Evolutionary conservation across 768 basidiomycete genomes (phyloP).

Genomic region (Coprinopsis marcescibilis): DNA sequence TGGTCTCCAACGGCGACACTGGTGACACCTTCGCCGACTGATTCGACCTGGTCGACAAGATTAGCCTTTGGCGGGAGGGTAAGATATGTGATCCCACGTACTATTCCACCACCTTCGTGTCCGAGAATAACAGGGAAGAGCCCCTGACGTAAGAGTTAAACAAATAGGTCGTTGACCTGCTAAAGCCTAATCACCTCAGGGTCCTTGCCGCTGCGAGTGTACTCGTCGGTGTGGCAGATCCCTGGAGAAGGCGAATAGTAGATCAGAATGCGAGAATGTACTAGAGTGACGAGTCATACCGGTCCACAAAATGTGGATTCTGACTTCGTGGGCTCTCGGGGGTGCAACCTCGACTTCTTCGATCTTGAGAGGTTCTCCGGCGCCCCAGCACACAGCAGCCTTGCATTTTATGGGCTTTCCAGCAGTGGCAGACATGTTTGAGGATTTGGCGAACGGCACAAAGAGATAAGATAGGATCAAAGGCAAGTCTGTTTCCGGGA

Average conservation of each 20-base stretch:
- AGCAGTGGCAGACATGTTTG: constrained; percentile 62
- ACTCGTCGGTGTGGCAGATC: constrained; percentile 98
- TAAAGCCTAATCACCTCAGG: constrained; percentile 61
- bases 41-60: constrained; percentile 81
- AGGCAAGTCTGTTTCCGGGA: no score
- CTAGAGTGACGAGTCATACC: constrained; percentile 40
- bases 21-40: constrained; percentile 95
- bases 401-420: constrained; percentile 84
- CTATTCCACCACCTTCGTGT: constrained; percentile 91
- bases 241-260: constrained; percentile 32
- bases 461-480: no score
- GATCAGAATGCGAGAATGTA: constrained; percentile 3
- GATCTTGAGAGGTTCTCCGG: constrained; percentile 77
- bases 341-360: constrained; percentile 95
- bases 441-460: no score
- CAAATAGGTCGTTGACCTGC: not conserved
- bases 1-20: constrained; percentile 78
- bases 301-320: constrained; percentile 88
- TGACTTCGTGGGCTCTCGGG: constrained; percentile 84
- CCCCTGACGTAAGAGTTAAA: constrained; percentile 41
- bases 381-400: constrained; percentile 94
- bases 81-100: constrained; percentile 31
- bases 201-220: constrained; percentile 93
- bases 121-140: constrained; percentile 91
- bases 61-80: no score